Evolutionary conservation across 2,329 filamentous ascomycete genomes (phyloP), one percentile per base, ranked within the genome.

Genomic region (Penicillium sp.): DNA sequence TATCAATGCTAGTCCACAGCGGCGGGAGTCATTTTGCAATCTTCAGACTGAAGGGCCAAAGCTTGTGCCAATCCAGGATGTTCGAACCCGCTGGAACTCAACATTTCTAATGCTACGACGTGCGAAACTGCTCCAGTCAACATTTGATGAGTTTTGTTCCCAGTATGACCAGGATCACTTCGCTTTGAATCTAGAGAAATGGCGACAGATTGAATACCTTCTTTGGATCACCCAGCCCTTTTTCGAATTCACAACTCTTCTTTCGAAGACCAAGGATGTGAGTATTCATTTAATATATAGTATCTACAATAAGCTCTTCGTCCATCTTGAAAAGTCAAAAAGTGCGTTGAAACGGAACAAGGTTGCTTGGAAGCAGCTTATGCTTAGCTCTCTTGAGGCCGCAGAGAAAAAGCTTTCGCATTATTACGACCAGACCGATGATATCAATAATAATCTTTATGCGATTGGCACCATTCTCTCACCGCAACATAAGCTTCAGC

Each of bases 11-110:
- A 60, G 58, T 32, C 52, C 58, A 40, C 44, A 62, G 22, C 52
- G 52, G 11, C 39, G 47, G 7, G 34, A 38, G 14, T 38, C 34
- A 38, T 63, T 63, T 42, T 24, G 36, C 14, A 49, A 50, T 13
- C 51, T 61, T 18, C 44, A 63, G 47, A 50, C 38, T 16, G 36
- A 43, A 38, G 38, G 47, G 36, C 36, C 48, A 50, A 57, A 55
- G 32, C 49, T 61, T 38, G 39, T 61, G 13, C 51, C 46, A 31
- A 57, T 60, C 9, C 51, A 62, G 53, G 56, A 60, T 57, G 49
- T 60, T 7, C 14, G 31, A 32, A 62, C 53, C 24, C 24, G 24
- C 24, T 24, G 24, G 24, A 24, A 24, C 24, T 24, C 24, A 24
- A 24, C 24, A 24, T 7, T 54, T 51, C 31, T 60, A 27, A 62